Evolutionary conservation across 192 early-diverging fungal genomes (phyloP).

Genomic region (Rhizophagus clarus): DNA sequence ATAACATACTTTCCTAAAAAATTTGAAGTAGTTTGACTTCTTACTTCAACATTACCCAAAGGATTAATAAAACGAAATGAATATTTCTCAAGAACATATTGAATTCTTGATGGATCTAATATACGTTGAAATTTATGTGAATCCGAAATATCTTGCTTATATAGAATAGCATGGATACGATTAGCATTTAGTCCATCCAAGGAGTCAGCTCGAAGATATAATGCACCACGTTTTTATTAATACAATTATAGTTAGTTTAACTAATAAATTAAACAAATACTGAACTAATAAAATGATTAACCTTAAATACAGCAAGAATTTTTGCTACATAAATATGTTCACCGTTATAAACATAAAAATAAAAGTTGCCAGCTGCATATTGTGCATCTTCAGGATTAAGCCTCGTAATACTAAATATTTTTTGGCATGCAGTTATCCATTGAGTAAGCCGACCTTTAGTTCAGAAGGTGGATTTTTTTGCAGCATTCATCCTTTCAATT

Average conservation of each 20-base stretch:
- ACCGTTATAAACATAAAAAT: background rate
- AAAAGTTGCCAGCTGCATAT: background rate
- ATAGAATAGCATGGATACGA: conserved; percentile 1
- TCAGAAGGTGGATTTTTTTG: background rate
- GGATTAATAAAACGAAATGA: background rate
- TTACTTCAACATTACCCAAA: background rate
- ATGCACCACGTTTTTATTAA: background rate
- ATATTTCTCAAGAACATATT: background rate
- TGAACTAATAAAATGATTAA: background rate
- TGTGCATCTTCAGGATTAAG: background rate
- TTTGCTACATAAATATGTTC: background rate
- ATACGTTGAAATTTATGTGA: background rate
- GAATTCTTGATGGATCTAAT: background rate
- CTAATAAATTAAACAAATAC: background rate
- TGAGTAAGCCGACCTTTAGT: background rate
- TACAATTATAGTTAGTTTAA: background rate
- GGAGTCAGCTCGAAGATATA: background rate
- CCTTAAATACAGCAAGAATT: background rate
- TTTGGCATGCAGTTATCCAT: background rate
- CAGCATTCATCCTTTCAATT: background rate
- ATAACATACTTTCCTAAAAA: background rate
- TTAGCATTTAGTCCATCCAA: conserved; percentile 12
- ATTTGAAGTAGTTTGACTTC: background rate
- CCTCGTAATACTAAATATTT: background rate
- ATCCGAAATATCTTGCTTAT: background rate